Conservation (phyloP, 2,329 filamentous ascomycete species). For the Allantophomopsis lycopodina region DNA sequence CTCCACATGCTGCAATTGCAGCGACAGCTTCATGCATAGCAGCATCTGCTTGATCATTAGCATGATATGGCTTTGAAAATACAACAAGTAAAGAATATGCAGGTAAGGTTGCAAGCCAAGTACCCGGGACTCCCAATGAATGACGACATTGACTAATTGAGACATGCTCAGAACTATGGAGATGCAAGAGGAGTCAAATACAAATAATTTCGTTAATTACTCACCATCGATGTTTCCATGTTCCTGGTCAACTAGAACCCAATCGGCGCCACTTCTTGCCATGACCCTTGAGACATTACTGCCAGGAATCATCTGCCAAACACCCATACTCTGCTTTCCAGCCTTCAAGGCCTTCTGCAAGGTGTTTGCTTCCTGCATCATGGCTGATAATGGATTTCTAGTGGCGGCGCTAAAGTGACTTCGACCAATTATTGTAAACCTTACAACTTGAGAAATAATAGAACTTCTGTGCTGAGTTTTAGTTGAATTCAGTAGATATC, state of each 20-base stretch:
- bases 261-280: conserved; percentile 49
- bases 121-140: too few relatives aligned
- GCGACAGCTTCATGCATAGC: conserved; percentile 44
- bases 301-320: conserved; percentile 51
- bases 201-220: conserved; percentile 1
- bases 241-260: conserved; percentile 48
- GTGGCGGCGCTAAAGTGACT: too few relatives aligned
- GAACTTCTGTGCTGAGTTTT: too few relatives aligned
- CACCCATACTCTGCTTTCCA: conserved; percentile 33
- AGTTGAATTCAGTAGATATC: too few relatives aligned
- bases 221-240: conserved; percentile 41
- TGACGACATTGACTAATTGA: too few relatives aligned
- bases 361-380: conserved; percentile 25
- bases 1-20: conserved; percentile 38
- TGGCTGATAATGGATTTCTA: background rate
- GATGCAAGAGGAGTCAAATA: too few relatives aligned
- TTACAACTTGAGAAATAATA: too few relatives aligned
- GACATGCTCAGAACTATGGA: too few relatives aligned
- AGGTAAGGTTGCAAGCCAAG: too few relatives aligned
- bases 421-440: too few relatives aligned
- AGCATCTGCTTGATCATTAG: conserved; percentile 22
- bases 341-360: conserved; percentile 34
- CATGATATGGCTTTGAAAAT: too few relatives aligned
- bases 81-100: too few relatives aligned
- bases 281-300: conserved; percentile 42